These are phyloP conservation scores for Mucor mucedo DNA, from an alignment of 371 early-diverging fungal species.

Conservation along the genomic window DNA sequence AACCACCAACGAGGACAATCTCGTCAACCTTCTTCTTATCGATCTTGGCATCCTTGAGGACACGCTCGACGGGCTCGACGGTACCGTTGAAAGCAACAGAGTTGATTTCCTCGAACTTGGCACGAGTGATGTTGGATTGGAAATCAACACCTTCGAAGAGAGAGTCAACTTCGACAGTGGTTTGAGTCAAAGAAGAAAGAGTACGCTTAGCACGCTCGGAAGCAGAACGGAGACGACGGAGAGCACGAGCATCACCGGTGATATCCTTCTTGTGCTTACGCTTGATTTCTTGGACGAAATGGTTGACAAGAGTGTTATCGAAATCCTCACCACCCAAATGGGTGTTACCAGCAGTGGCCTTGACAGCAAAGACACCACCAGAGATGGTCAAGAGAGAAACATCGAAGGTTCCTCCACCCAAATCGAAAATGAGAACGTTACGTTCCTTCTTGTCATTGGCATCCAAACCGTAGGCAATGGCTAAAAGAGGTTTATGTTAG, in stretches of 20 bases:
- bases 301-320: conserved; percentile 86
- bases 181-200: conserved; percentile 84
- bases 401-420: conserved; percentile 97
- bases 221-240: conserved; percentile 92
- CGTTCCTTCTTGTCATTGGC: conserved; percentile 75
- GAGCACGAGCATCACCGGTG: conserved; percentile 83
- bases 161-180: conserved; percentile 90
- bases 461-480: conserved; percentile 94
- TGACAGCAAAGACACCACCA: conserved; percentile 92
- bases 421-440: conserved; percentile 91
- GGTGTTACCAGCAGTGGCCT: conserved; percentile 95
- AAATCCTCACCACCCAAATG: conserved; percentile 55
- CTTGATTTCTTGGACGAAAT: conserved; percentile 87
- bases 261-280: conserved; percentile 83
- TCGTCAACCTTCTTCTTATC: conserved; percentile 93
- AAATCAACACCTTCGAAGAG: conserved; percentile 53
- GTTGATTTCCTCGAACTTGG: conserved; percentile 93
- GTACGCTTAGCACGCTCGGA: conserved; percentile 98
- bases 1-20: conserved; percentile 99
- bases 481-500: conserved; percentile 33
- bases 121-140: conserved; percentile 90
- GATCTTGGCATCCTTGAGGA: conserved; percentile 91
- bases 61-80: conserved; percentile 82
- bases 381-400: conserved; percentile 80
- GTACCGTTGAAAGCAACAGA: conserved; percentile 84